These are phyloP conservation scores for Pythium coloratum DNA, from an alignment of 352 stramenopile genomes.

Conservation along the genomic window DNA sequence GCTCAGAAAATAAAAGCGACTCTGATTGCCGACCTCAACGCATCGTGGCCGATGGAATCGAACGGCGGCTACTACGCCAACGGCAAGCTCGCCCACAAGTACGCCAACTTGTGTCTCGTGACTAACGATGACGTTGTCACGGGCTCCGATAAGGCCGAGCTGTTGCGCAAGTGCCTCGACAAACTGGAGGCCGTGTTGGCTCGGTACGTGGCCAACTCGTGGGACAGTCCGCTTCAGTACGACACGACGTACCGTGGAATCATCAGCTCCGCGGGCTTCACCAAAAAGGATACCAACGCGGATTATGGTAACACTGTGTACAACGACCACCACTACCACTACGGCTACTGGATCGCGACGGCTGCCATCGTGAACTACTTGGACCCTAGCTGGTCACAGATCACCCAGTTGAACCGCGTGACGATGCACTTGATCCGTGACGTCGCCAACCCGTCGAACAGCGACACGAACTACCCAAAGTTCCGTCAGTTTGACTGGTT, in stretches of 20 bases:
- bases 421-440: slow-evolving; percentile 45
- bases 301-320: slow-evolving; percentile 74
- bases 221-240: slow-evolving; percentile 54
- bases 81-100: neutral
- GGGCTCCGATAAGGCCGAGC: slow-evolving; percentile 23
- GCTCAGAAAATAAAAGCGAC: slow-evolving; percentile 38
- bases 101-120: neutral
- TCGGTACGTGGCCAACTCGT: slow-evolving; percentile 49
- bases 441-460: slow-evolving; percentile 41
- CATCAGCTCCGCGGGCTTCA: slow-evolving; percentile 51
- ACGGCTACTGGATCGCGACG: slow-evolving; percentile 62
- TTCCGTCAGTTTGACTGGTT: slow-evolving; percentile 73
- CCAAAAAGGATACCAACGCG: slow-evolving; percentile 41
- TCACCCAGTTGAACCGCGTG: slow-evolving; percentile 47
- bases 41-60: neutral
- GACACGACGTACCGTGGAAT: slow-evolving; percentile 57
- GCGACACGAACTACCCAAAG: slow-evolving; percentile 50
- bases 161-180: slow-evolving; percentile 46
- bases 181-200: slow-evolving; percentile 41
- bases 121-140: neutral
- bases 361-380: slow-evolving; percentile 54
- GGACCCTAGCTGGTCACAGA: slow-evolving; percentile 43
- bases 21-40: slow-evolving; percentile 37
- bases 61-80: neutral
- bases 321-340: slow-evolving; percentile 75